Percentiles rank a stretch among this genome's conserved stretches.
Conservation (phyloP, 176 grass and related monocot species). For the Tillandsia leiboldiana region DNA sequence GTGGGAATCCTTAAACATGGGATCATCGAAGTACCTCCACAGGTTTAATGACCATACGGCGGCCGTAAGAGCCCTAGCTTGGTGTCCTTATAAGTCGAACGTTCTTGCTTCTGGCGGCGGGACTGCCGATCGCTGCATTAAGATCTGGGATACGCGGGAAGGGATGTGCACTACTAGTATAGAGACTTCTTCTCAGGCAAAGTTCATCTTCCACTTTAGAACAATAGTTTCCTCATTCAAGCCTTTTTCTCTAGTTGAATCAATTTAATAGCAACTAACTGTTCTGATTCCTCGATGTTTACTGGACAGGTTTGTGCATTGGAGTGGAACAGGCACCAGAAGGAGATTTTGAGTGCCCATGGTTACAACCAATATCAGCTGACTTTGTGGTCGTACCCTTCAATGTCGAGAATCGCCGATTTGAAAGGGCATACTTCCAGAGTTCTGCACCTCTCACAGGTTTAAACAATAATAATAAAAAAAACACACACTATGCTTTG, state of each 20-base stretch:
- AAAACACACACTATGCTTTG: too few species aligned
- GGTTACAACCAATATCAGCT: slow-evolving; percentile 21
- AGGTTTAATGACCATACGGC: slow-evolving; percentile 22
- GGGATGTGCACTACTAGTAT: slow-evolving; percentile 25
- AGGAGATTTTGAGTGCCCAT: slow-evolving; percentile 39
- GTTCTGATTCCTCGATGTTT: neutral
- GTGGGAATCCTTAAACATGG: slow-evolving; percentile 19
- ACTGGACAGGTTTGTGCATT: slow-evolving; percentile 25
- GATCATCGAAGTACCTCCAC: slow-evolving; percentile 15
- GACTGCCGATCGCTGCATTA: slow-evolving; percentile 17
- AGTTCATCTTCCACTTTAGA: neutral
- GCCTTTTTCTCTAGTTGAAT: neutral
- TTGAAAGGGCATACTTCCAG: slow-evolving; percentile 25
- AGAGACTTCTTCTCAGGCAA: slow-evolving; percentile 26
- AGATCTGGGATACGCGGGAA: slow-evolving; percentile 23
- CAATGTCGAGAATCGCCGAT: slow-evolving; percentile 30
- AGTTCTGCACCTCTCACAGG: slow-evolving; percentile 35
- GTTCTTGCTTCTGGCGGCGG: slow-evolving; percentile 30
- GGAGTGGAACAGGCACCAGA: slow-evolving; percentile 38
- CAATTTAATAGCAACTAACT: neutral
- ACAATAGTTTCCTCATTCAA: neutral
- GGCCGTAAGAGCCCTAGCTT: slow-evolving; percentile 28
- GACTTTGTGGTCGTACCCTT: slow-evolving; percentile 31
- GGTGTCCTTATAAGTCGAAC: slow-evolving; percentile 29
- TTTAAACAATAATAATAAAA: slow-evolving; percentile 5